These are phyloP conservation scores for Chenopodium album DNA, from an alignment of 148 eudicot genomes.

Conservation along the genomic window DNA sequence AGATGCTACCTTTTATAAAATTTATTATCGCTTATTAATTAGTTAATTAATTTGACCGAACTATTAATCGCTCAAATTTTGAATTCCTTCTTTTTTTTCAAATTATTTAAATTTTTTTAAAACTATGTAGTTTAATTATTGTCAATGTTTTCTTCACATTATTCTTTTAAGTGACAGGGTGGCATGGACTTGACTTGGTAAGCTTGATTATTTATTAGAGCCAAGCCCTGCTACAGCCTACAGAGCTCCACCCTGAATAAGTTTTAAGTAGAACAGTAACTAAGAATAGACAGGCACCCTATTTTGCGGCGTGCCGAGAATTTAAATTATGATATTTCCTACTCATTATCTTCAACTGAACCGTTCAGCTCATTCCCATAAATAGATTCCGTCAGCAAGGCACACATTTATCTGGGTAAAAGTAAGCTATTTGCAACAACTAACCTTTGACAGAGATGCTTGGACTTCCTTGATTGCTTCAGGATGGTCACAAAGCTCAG, in stretches of 20 bases:
- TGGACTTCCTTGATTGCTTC: slow-evolving; percentile 81
- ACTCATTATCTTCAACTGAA: not conserved
- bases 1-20: too few species aligned
- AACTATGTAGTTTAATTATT: too few species aligned
- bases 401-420: not conserved
- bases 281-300: not conserved
- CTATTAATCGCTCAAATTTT: too few species aligned
- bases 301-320: not conserved
- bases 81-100: too few species aligned
- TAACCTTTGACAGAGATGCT: slow-evolving; percentile 73
- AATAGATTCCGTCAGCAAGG: not conserved
- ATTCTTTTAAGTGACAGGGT: too few species aligned
- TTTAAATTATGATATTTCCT: not conserved
- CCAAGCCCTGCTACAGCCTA: not conserved
- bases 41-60: too few species aligned
- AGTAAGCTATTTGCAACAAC: slow-evolving; percentile 7
- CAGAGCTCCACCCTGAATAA: not conserved
- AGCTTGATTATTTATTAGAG: not conserved
- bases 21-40: too few species aligned
- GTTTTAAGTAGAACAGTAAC: not conserved
- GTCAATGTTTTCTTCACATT: too few species aligned
- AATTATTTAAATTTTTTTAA: too few species aligned
- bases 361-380: not conserved
- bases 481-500: slow-evolving; percentile 67
- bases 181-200: not conserved